Evolutionary conservation across 345 rosid species (phyloP), one percentile per base, ranked within the genome.

Genomic region (Linum trigynum): DNA sequence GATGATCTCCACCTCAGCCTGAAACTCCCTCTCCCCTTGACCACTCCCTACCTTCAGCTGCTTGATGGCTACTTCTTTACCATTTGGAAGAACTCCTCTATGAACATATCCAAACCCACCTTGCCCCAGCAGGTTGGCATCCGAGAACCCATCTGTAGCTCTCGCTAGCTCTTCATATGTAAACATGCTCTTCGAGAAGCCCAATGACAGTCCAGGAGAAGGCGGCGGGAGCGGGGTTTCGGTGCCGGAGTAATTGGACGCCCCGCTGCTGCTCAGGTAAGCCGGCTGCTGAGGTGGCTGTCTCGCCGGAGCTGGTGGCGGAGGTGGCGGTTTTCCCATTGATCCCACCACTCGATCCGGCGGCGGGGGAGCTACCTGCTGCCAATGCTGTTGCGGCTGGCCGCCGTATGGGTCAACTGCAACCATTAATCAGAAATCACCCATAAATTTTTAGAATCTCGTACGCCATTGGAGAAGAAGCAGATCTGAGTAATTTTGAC

Each of bases 191-290:
- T 41, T 60, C 0, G 62, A 71, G 3, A 65, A 51, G 32, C 55
- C 39, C 5, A 35, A 9, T 6, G 37, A 41, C 16, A 9, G 12
- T 9, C 15, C 17, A 39, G 69, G 69, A 10, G 15, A 38, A 45
- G 40, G 60, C 14, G 50, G 58, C 59, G 65, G 69, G 11, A 71
- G 42, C 2, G 65, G 55, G 51, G 40, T 51, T 16, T 14, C 56
- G n/a, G 32, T 1, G 38, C 65, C 53, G 39, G 56, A 50, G 38
- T 38, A 82, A 62, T 78, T 77, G 66, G 94, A 85, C 12, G 83
- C 85, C 1, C 83, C 88, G 11, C 94, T 87, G 79, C 83, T 80
- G 77, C 79, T 82, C 71, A 74, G 75, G 68, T 70, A 69, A 62
- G 53, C 12, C 53, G 62, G 74, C 1, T 67, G 70, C 2, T 66